phyloP scores from a whole-genome alignment of 768 basidiomycete species.

The Pulveroboletus frians region DNA sequence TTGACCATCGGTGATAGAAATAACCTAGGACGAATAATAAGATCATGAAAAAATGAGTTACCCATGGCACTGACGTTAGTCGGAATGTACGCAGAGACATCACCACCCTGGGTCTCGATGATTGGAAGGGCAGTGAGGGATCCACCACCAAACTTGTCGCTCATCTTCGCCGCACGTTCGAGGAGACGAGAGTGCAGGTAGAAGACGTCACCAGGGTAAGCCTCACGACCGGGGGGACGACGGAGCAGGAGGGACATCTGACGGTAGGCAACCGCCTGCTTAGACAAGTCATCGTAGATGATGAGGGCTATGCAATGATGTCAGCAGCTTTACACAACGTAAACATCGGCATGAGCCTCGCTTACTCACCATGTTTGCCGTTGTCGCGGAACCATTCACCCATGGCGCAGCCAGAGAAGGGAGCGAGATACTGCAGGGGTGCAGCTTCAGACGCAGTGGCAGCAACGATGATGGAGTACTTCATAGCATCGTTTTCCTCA shows the following conservation, averaged over 20 bases:
- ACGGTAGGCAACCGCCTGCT: slow-evolving; percentile 99
- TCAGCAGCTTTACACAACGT: slow-evolving; percentile 8
- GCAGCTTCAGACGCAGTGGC: slow-evolving; percentile 99
- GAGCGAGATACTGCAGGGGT: slow-evolving; percentile 98
- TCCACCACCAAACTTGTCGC: slow-evolving; percentile 97
- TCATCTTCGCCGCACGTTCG: slow-evolving; percentile 99
- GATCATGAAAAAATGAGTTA: not conserved
- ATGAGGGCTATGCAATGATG: slow-evolving; percentile 63
- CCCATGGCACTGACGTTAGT: slow-evolving; percentile 58
- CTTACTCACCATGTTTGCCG: slow-evolving; percentile 88
- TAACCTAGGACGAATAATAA: slow-evolving; percentile 56
- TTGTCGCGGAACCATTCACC: slow-evolving; percentile 99
- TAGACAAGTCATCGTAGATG: slow-evolving; percentile 99
- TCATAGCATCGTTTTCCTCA: slow-evolving; percentile 99
- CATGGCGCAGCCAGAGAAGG: slow-evolving; percentile 99
- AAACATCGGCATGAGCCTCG: not conserved
- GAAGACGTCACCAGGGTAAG: slow-evolving; percentile 99
- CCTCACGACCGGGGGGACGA: slow-evolving; percentile 99
- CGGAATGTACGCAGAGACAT: slow-evolving; percentile 99
- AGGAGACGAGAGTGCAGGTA: slow-evolving; percentile 99
- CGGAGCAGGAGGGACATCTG: slow-evolving; percentile 99
- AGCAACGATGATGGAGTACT: slow-evolving; percentile 99
- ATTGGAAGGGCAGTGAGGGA: slow-evolving; percentile 98
- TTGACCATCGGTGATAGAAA: slow-evolving; percentile 99
- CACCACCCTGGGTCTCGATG: slow-evolving; percentile 99